These are phyloP conservation scores for Globisporangium cederbergense DNA, from an alignment of 352 stramenopile genomes.

Conservation along the genomic window DNA sequence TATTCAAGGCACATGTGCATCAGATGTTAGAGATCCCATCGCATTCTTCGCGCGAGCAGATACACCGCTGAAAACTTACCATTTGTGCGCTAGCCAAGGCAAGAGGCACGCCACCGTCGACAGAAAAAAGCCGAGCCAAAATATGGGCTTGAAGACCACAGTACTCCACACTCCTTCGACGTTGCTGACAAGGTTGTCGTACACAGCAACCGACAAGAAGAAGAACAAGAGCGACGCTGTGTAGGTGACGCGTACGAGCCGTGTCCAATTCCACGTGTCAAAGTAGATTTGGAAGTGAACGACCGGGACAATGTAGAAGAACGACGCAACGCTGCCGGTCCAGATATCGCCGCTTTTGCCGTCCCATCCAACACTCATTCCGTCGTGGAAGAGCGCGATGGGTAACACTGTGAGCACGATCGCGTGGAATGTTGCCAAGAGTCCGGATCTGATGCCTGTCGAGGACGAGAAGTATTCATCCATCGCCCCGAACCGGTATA, in stretches of 20 bases:
- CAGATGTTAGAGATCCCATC: background rate
- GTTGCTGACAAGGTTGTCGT: conserved; percentile 44
- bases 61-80: conserved; percentile 25
- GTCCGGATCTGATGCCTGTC: conserved; percentile 39
- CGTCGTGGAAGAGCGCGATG: conserved; percentile 50
- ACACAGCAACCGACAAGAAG: conserved; percentile 42
- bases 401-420: conserved; percentile 54
- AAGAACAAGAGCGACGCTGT: conserved; percentile 47
- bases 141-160: conserved; percentile 32
- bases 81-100: conserved; percentile 65
- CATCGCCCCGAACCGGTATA: conserved; percentile 57
- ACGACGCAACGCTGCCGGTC: conserved; percentile 88
- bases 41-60: too few relatives aligned
- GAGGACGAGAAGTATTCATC: conserved; percentile 62
- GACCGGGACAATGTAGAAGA: conserved; percentile 92
- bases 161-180: conserved; percentile 49
- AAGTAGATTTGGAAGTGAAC: conserved; percentile 87
- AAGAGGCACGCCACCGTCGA: conserved; percentile 39
- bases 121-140: conserved; percentile 64
- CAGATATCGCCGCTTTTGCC: conserved; percentile 67
- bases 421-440: conserved; percentile 52
- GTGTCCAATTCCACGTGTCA: conserved; percentile 81
- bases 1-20: background rate
- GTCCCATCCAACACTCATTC: conserved; percentile 45
- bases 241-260: conserved; percentile 38